Evolutionary conservation across 306 rosid genomes (phyloP).

Genomic region (Dicorynia guianensis): DNA sequence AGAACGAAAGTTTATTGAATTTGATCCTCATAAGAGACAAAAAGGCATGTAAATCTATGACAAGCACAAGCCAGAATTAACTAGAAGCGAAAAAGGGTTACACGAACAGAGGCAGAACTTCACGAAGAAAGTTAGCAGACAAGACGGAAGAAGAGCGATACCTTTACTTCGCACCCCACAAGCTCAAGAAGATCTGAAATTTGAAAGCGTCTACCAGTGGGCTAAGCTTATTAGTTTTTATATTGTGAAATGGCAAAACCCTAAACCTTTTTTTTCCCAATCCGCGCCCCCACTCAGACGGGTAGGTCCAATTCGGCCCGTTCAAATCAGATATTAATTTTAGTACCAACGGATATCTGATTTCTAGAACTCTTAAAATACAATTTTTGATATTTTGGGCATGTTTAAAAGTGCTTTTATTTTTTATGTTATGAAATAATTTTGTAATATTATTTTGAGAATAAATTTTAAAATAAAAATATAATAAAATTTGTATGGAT

Average conservation of each 20-base stretch:
- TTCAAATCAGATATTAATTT: too few species aligned
- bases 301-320: slow-evolving; percentile 21
- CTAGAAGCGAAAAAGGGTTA: not conserved
- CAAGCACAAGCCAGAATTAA: not conserved
- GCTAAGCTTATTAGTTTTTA: slow-evolving; percentile 1
- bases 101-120: not conserved
- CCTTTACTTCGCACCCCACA: not conserved
- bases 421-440: too few species aligned
- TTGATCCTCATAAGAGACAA: slow-evolving; percentile 45
- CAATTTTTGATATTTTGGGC: too few species aligned
- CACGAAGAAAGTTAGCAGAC: not conserved
- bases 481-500: too few species aligned
- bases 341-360: too few species aligned
- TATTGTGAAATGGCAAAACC: slow-evolving; percentile 45
- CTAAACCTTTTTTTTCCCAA: not conserved
- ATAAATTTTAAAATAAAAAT: too few species aligned
- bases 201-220: not conserved
- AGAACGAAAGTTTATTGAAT: slow-evolving; percentile 56
- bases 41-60: not conserved
- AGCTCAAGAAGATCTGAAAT: slow-evolving; percentile 19
- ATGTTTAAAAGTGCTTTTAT: too few species aligned
- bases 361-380: too few species aligned
- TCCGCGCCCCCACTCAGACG: slow-evolving; percentile 10
- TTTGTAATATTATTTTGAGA: too few species aligned
- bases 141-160: not conserved